Conservation (phyloP, 1,284 basidiomycete species). For the Apiotrichum mycotoxinovorans region DNA sequence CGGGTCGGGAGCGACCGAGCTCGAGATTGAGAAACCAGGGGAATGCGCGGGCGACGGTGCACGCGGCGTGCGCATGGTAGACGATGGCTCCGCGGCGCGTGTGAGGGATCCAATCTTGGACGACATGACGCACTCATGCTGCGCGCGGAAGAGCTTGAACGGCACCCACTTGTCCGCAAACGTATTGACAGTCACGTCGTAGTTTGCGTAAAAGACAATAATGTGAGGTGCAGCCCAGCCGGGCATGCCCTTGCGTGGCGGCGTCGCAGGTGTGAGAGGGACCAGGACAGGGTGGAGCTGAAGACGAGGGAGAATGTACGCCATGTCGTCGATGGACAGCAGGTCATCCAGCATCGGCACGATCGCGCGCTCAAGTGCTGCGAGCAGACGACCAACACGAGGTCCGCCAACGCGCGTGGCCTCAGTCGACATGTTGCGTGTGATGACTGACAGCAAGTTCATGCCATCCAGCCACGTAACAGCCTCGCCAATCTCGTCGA, state of each 20-base stretch:
- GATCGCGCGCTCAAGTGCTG: conserved; percentile 39
- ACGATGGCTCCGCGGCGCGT: conserved; percentile 3
- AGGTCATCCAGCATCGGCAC: conserved; percentile 48
- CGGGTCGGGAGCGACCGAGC: conserved; percentile 6
- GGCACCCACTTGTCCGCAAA: conserved; percentile 50
- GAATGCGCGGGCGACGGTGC: conserved; percentile 4
- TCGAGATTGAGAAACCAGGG: conserved; percentile 2
- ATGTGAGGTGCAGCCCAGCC: conserved; percentile 46
- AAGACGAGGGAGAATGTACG: conserved; percentile 44
- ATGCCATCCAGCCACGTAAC: conserved; percentile 45
- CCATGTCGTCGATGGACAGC: conserved; percentile 43
- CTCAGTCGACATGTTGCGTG: conserved; percentile 35
- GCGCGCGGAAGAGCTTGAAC: conserved; percentile 51
- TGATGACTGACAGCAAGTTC: conserved; percentile 44
- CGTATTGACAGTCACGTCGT: conserved; percentile 49
- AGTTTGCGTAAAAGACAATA: conserved; percentile 51
- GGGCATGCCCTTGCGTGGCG: conserved; percentile 15
- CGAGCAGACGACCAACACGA: conserved; percentile 31
- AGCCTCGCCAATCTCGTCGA: conserved; percentile 49
- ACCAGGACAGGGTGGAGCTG: conserved; percentile 42
- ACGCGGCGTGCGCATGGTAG: conserved; percentile 4
- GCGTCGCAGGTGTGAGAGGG: conserved; percentile 35
- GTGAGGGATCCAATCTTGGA: conserved; percentile 25
- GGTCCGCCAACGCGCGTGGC: conserved; percentile 23
- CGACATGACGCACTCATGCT: conserved; percentile 50